phyloP scores from a whole-genome alignment of 441 rosid genomes.

The Erodium moschatum region DNA sequence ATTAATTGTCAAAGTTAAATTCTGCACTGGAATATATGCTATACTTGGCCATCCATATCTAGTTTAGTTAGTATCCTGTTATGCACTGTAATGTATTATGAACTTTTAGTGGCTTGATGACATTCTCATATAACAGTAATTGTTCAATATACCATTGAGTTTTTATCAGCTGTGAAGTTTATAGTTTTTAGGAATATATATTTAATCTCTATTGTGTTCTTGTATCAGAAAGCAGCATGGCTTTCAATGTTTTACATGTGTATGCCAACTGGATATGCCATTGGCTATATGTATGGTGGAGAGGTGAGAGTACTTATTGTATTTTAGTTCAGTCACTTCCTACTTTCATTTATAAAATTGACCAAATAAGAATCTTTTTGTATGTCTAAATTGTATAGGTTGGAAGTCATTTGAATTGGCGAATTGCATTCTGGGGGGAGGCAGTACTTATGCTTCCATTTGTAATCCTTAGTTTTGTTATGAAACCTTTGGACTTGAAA shows the following conservation, averaged over 20 bases:
- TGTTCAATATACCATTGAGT: constrained; percentile 5
- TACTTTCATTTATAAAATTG: constrained; percentile 3
- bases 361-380: constrained; percentile 9
- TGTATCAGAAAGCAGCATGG: constrained; percentile 77
- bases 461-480: constrained; percentile 53
- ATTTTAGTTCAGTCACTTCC: not conserved
- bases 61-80: not conserved
- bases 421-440: constrained; percentile 77
- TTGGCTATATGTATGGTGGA: constrained; percentile 90
- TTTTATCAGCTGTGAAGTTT: not conserved
- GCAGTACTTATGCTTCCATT: constrained; percentile 81
- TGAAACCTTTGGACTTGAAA: constrained; percentile 82
- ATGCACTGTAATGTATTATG: not conserved
- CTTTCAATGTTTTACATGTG: constrained; percentile 93
- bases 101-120: not conserved
- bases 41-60: not conserved
- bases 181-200: not conserved
- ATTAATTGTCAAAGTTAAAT: not conserved
- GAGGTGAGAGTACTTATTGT: constrained; percentile 31
- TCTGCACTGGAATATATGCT: not conserved
- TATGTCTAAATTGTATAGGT: constrained; percentile 33
- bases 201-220: constrained; percentile 15
- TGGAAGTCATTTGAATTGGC: constrained; percentile 64
- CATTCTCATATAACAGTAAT: not conserved
- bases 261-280: constrained; percentile 81